Base-by-base conservation (phyloP, 179 eudicot species). In the Camellia oleifera region DNA sequence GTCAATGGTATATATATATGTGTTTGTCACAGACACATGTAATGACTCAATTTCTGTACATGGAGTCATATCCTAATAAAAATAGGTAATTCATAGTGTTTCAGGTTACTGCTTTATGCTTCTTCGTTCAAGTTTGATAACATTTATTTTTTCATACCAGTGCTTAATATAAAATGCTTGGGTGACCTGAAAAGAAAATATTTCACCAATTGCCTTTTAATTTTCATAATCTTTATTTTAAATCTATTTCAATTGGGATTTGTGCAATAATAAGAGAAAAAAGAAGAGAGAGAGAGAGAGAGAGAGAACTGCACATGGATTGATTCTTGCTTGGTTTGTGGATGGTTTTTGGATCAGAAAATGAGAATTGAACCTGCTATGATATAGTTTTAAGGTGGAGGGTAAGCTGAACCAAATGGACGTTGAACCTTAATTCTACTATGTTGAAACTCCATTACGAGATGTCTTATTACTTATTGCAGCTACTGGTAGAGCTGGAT, bases 401-500 rank as follows among this genome's bases (percentile, higher is more conserved):
- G 65, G 11, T 18, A 54, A 32, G 46, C 46, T 15, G 6, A 53
- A 53, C 45, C 7, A 58, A 74, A 74, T 74, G 52, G 5, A 42
- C 6, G 12, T n/a, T 44, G n/a, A n/a, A 61, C 56, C 69, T 3
- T n/a, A 18, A 18, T 69, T 4, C 17, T 45, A 44, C 56, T 72
- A 7, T 80, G n/a, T 67, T 3, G 74, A 3, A 60, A 48, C n/a
- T 18, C 18, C 7, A 61, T 17, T 20, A 42, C 2, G 12, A 5
- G 64, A 52, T 56, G 45, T 61, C 52, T 69, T 52, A 69, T 44
- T 67, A 26, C 32, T 26, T 26, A 40, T 52, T 88, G 88, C 89
- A 95, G 98, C 88, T 95, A 74, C 82, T 92, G 85, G 81, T 88
- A 75, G 96, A 93, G 85, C 87, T 95, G 60, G 91, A 90, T 82